Evolutionary conservation across 495 filamentous ascomycete genomes (phyloP), one percentile per base, ranked within the genome.

Genomic region (Oidiodendron maius): DNA sequence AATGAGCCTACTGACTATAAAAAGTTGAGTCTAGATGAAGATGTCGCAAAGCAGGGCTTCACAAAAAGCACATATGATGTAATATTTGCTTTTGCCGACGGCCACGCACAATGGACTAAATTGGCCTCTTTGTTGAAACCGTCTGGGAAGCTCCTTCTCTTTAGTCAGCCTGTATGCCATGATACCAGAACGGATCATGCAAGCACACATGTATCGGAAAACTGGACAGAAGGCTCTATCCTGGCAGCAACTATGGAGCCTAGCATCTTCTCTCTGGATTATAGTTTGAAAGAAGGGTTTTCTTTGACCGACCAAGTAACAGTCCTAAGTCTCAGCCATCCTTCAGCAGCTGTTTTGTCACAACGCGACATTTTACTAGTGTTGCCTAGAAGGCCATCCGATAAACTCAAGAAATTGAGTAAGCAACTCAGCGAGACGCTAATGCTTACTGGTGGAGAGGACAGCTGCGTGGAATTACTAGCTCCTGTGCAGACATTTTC

Each of bases 351-450:
- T 48, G 8, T 24, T 26, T 24, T 50, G 9, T 6, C 9, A 11
- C 24, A 24, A 17, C 39, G 22, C 4, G 46, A 49, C 11, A 20
- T 42, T 40, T 11, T 50, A 4, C 8, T 50, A 9, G 11, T 50
- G 10, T 25, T 43, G 20, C 47, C 47, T 21, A 25, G 12, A 4
- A 22, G 21, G 15, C 38, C 47, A 9, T 50, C 47, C 2, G 12
- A 5, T 16, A 22, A 41, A 24, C 22, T 50, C n/a, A 4, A 20
- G 13, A 25, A 13, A 22, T 34, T 50, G 18, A 9, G 30, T 11
- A 17, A 10, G 4, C 36, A 32, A 37, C 15, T 50, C 23, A 44
- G 11, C 4, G 47, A 35, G 23, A 18, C 39, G n/a, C 38, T 50
- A 22, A 10, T 18, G 10, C 24, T 43, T n/a, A 8, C 39, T 22